Percentiles rank a stretch among this genome's conserved stretches.
Conservation (phyloP, 441 rosid species). For the Pelargonium citronellum region DNA sequence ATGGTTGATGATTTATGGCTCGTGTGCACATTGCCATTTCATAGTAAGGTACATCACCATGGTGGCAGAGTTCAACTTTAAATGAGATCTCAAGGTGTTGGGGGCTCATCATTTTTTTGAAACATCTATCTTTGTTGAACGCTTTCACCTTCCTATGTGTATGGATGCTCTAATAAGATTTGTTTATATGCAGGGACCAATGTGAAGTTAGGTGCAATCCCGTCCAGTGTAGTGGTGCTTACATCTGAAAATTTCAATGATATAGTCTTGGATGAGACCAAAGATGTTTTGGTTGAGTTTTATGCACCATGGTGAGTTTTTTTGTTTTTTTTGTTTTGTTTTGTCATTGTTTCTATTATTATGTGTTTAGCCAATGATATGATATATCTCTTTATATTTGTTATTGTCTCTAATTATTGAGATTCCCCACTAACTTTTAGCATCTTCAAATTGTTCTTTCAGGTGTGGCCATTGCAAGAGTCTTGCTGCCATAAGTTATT, state of each 20-base stretch:
- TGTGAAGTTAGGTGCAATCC: slow-evolving; percentile 66
- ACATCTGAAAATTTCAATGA: slow-evolving; percentile 64
- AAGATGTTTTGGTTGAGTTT: slow-evolving; percentile 90
- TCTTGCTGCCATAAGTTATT: slow-evolving; percentile 66
- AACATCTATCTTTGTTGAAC: neutral
- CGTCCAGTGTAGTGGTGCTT: slow-evolving; percentile 67
- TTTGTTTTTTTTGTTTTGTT: neutral
- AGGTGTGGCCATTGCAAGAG: slow-evolving; percentile 79
- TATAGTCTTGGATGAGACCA: slow-evolving; percentile 69
- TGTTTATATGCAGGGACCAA: slow-evolving; percentile 57
- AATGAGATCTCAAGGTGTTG: neutral
- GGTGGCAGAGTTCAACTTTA: neutral
- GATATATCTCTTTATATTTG: slow-evolving; percentile 2
- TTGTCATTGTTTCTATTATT: neutral
- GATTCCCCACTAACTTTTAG: slow-evolving; percentile 6
- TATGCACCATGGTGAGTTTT: slow-evolving; percentile 82
- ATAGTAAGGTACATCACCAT: neutral
- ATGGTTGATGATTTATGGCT: neutral
- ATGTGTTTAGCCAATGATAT: neutral
- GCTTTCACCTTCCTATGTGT: neutral
- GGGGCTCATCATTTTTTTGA: neutral
- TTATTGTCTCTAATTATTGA: neutral
- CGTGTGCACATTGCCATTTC: neutral
- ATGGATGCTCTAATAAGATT: slow-evolving; percentile 8
- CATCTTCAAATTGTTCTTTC: slow-evolving; percentile 21